Percentiles rank a stretch among this genome's conserved stretches.
Evolutionary conservation across 2,329 filamentous ascomycete genomes (phyloP).

Genomic region (Clarireedia homoeocarpa): DNA sequence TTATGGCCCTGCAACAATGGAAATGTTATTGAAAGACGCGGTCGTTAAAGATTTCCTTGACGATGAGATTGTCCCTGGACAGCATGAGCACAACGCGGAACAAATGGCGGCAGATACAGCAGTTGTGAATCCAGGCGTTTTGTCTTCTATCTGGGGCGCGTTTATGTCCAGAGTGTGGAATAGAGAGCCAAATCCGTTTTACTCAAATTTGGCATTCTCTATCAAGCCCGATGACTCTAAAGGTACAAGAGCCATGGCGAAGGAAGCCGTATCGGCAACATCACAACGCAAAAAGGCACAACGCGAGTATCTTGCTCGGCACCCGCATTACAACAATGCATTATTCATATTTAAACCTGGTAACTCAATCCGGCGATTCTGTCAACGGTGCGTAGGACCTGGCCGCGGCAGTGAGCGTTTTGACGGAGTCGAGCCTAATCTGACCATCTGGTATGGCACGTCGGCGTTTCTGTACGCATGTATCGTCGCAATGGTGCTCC

Average conservation of each 20-base stretch:
- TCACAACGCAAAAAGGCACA: constrained; percentile 81
- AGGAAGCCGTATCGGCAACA: constrained; percentile 78
- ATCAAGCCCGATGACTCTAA: constrained; percentile 63
- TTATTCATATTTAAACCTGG: constrained; percentile 77
- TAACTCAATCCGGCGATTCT: constrained; percentile 72
- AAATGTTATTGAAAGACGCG: constrained; percentile 94
- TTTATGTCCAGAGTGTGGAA: constrained; percentile 49
- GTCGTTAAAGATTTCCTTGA: constrained; percentile 94
- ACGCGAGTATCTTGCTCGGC: constrained; percentile 76
- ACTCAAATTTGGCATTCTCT: constrained; percentile 67
- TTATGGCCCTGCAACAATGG: constrained; percentile 83
- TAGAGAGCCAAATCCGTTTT: constrained; percentile 88
- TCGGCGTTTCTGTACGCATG: constrained; percentile 89
- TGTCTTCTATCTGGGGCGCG: constrained; percentile 56
- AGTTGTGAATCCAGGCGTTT: constrained; percentile 46
- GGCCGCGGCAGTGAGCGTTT: constrained; percentile 80
- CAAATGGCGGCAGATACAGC: constrained; percentile 25
- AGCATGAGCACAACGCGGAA: constrained; percentile 29
- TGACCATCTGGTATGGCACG: constrained; percentile 84
- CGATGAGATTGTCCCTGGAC: constrained; percentile 48
- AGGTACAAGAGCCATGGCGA: constrained; percentile 81
- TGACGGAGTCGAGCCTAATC: constrained; percentile 83
- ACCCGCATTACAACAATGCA: constrained; percentile 89
- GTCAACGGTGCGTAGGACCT: constrained; percentile 84
- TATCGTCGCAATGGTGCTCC: constrained; percentile 94